Evolutionary conservation across 768 basidiomycete species (phyloP).

Genomic region (Mycena polygramma): DNA sequence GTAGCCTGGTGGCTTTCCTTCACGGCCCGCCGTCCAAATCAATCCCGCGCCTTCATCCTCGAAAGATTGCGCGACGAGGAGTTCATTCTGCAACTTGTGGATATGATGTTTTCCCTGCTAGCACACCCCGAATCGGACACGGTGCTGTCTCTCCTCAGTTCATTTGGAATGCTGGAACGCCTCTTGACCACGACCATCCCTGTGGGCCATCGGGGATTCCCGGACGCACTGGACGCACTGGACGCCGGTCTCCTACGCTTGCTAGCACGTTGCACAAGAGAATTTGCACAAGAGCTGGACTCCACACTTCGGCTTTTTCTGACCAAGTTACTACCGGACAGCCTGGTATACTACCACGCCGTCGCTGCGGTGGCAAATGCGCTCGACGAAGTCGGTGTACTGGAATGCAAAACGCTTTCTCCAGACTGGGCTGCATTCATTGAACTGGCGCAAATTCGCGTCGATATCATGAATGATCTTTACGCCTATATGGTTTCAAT

Average conservation of each 20-base stretch:
- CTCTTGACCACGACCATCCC: background rate
- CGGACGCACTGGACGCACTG: background rate
- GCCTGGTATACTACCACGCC: conserved; percentile 1
- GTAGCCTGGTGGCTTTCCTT: background rate
- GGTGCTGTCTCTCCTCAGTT: background rate
- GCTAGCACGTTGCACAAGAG: background rate
- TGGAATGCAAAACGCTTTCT: background rate
- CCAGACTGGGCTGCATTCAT: background rate
- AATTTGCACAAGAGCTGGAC: background rate
- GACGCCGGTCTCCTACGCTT: background rate
- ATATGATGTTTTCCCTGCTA: background rate
- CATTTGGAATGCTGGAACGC: background rate
- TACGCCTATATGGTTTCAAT: too few species aligned
- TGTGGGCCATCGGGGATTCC: background rate
- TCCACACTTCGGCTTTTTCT: background rate
- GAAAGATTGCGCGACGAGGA: background rate
- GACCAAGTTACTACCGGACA: background rate
- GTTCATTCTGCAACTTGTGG: background rate
- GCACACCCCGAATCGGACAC: background rate
- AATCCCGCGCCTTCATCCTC: background rate
- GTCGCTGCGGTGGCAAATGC: background rate
- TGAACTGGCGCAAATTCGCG: background rate
- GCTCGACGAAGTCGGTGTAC: background rate
- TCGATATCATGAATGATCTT: background rate
- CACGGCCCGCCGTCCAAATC: too few species aligned